Evolutionary conservation across 768 basidiomycete species (phyloP).

Genomic region (Agrocybe praecox): DNA sequence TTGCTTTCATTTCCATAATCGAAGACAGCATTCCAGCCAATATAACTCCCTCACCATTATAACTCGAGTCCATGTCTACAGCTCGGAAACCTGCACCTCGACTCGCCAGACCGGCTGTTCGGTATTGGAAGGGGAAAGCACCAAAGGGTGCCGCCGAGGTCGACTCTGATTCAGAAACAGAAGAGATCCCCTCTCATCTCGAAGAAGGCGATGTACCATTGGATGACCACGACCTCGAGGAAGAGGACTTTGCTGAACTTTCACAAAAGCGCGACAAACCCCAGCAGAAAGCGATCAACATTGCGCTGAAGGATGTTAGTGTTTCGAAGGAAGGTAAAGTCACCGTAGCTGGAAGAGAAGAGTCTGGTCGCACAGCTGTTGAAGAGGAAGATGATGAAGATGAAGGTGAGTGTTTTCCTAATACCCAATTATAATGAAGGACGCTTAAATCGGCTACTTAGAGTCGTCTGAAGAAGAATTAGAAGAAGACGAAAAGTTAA

Average conservation of each 20-base stretch:
- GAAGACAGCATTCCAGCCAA: background rate
- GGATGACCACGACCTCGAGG: slow-evolving; percentile 57
- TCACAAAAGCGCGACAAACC: slow-evolving; percentile 40
- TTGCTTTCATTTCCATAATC: background rate
- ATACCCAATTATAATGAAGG: slow-evolving; percentile 1
- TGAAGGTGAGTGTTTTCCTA: slow-evolving; percentile 22
- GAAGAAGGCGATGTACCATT: slow-evolving; percentile 64
- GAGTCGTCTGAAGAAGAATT: slow-evolving; percentile 27
- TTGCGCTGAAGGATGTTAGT: slow-evolving; percentile 77
- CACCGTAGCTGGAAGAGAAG: slow-evolving; percentile 75
- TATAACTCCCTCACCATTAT: background rate
- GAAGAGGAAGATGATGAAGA: slow-evolving; percentile 45
- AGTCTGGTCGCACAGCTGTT: slow-evolving; percentile 72
- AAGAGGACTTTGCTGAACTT: slow-evolving; percentile 44
- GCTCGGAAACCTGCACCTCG: slow-evolving; percentile 73
- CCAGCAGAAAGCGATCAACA: slow-evolving; percentile 62
- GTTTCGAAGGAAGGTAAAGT: slow-evolving; percentile 83
- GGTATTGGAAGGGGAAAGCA: slow-evolving; percentile 91
- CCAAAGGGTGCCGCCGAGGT: slow-evolving; percentile 70
- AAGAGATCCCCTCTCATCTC: slow-evolving; percentile 39
- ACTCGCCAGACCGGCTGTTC: slow-evolving; percentile 76
- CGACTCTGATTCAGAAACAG: slow-evolving; percentile 69
- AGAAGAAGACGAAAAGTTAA: slow-evolving; percentile 48
- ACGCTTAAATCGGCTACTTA: slow-evolving; percentile 13
- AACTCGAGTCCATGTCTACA: slow-evolving; percentile 15